Conservation (phyloP, 2,329 filamentous ascomycete species). For the Phoma sp. region DNA sequence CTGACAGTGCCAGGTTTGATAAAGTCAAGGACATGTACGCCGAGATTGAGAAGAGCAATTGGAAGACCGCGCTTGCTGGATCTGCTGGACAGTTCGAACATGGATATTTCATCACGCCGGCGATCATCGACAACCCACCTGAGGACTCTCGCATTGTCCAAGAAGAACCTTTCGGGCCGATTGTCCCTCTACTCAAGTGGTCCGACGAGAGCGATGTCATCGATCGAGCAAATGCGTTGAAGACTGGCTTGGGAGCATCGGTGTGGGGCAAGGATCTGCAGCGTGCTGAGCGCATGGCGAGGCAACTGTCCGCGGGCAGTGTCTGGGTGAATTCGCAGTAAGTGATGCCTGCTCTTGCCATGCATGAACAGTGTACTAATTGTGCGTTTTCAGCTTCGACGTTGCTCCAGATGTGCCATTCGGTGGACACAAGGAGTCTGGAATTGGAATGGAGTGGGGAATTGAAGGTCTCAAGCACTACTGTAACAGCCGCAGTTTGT, state of each 20-base stretch:
- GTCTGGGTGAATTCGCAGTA: slow-evolving; percentile 60
- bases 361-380: background rate
- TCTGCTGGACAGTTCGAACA: slow-evolving; percentile 31
- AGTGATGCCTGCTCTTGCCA: background rate
- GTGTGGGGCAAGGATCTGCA: slow-evolving; percentile 51
- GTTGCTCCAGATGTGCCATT: slow-evolving; percentile 56
- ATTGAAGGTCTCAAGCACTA: slow-evolving; percentile 38
- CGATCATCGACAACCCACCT: slow-evolving; percentile 64
- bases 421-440: slow-evolving; percentile 78
- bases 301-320: slow-evolving; percentile 56
- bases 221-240: slow-evolving; percentile 54
- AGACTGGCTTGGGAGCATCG: slow-evolving; percentile 59
- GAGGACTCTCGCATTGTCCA: slow-evolving; percentile 62
- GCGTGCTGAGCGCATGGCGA: slow-evolving; percentile 54
- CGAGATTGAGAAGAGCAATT: slow-evolving; percentile 60
- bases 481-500: slow-evolving; percentile 26
- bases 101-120: slow-evolving; percentile 65
- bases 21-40: slow-evolving; percentile 63
- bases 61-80: slow-evolving; percentile 59
- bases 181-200: slow-evolving; percentile 69
- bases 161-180: slow-evolving; percentile 69
- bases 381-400: slow-evolving; percentile 16
- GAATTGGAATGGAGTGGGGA: slow-evolving; percentile 72
- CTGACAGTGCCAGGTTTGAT: slow-evolving; percentile 53
- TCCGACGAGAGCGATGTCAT: slow-evolving; percentile 58